These are phyloP conservation scores for Boletales sp. DNA, from an alignment of 768 basidiomycete genomes.

Conservation along the genomic window DNA sequence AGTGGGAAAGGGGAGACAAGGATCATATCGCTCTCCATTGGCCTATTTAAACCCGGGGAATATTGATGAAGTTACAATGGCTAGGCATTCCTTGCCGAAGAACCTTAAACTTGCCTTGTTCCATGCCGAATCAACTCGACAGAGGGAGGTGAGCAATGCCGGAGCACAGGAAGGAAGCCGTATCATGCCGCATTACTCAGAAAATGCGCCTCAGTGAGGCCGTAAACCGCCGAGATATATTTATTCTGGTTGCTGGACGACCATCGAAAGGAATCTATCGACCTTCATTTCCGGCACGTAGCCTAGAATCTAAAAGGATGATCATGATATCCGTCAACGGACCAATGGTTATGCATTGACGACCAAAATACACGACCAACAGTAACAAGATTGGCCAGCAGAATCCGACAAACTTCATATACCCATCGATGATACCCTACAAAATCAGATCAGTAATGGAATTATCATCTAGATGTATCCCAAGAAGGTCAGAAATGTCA, in stretches of 20 bases:
- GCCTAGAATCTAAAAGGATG: too few relatives aligned
- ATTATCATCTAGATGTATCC: background rate
- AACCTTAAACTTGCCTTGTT: slow-evolving; percentile 12
- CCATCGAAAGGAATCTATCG: too few relatives aligned
- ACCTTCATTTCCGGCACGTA: too few relatives aligned
- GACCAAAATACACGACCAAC: background rate
- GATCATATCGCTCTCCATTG: background rate
- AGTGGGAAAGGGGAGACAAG: too few relatives aligned
- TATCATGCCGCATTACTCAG: too few relatives aligned
- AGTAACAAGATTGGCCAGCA: too few relatives aligned
- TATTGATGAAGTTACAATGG: slow-evolving; percentile 1
- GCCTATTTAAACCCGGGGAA: slow-evolving; percentile 13
- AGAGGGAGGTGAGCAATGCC: too few relatives aligned
- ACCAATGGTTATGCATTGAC: background rate
- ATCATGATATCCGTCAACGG: background rate
- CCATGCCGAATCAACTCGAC: slow-evolving; percentile 1
- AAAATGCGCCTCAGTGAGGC: too few relatives aligned
- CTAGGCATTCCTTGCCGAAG: slow-evolving; percentile 11
- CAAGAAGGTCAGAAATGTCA: slow-evolving; percentile 46
- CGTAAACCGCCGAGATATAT: too few relatives aligned
- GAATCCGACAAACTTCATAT: background rate
- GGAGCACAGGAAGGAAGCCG: too few relatives aligned
- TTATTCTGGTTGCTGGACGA: too few relatives aligned
- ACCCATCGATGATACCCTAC: background rate
- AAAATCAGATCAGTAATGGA: slow-evolving; percentile 7